Conservation (phyloP, 2,329 filamentous ascomycete species). For the Curvularia hawaiiensis region DNA sequence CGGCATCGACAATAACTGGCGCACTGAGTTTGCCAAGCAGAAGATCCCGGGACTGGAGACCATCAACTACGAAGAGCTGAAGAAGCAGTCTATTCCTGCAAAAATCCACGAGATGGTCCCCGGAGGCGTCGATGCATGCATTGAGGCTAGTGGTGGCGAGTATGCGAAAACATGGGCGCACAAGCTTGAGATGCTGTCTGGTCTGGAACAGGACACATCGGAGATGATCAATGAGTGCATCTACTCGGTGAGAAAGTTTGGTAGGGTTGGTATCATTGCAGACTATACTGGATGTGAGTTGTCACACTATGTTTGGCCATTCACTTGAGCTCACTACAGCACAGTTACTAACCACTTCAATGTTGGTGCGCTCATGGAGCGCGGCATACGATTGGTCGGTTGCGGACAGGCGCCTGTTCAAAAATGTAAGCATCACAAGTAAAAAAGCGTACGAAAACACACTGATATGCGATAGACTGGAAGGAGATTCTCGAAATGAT, state of each 20-base stretch:
- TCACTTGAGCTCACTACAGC: neutral
- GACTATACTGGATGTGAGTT: slow-evolving; percentile 60
- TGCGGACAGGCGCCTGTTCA: slow-evolving; percentile 76
- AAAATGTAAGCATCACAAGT: slow-evolving; percentile 52
- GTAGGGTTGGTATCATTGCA: slow-evolving; percentile 77
- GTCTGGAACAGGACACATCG: slow-evolving; percentile 81
- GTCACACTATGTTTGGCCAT: neutral
- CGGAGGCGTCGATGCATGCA: slow-evolving; percentile 70
- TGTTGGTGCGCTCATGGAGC: slow-evolving; percentile 82
- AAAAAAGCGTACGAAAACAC: no score
- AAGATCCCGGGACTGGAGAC: slow-evolving; percentile 67
- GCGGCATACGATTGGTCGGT: slow-evolving; percentile 76
- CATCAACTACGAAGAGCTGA: slow-evolving; percentile 70
- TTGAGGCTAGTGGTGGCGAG: slow-evolving; percentile 70
- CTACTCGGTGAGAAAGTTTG: slow-evolving; percentile 70
- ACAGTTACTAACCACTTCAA: slow-evolving; percentile 77
- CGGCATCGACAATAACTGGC: slow-evolving; percentile 74
- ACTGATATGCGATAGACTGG: slow-evolving; percentile 61
- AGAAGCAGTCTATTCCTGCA: slow-evolving; percentile 68
- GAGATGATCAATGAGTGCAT: slow-evolving; percentile 83
- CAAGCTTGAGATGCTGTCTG: slow-evolving; percentile 63
- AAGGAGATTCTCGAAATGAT: slow-evolving; percentile 73
- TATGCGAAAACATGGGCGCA: slow-evolving; percentile 67
- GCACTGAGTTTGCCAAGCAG: slow-evolving; percentile 69
- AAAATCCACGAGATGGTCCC: slow-evolving; percentile 74